Base-by-base conservation (phyloP, 768 basidiomycete species). In the Russula griseocarnosa region DNA sequence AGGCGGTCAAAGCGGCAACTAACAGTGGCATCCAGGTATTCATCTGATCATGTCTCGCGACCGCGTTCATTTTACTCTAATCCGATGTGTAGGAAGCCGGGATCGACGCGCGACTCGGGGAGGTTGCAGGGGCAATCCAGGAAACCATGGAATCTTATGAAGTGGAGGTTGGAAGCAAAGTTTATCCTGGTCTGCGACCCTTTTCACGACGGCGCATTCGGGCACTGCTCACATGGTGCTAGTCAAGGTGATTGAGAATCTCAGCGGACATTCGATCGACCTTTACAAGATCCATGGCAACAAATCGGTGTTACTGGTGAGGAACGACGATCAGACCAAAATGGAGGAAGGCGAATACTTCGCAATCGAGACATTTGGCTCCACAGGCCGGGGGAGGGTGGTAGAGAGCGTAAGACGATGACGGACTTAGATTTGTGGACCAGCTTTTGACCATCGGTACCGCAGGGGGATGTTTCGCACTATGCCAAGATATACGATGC, bases 301-400 rank as follows among this genome's bases (percentile, higher is more conserved):
- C 30, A 99, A 99, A 75, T 92, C 90, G 0, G 87, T 98, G 1
- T 81, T 92, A 40, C 83, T 98, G 51, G 91, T 97, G 51, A 92
- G 89, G 73, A 93, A 89, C 61, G 83, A 87, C 36, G 94, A 97
- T 72, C 85, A 88, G 65, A 92, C 90, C 16, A 96, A 92, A 77
- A 99, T 99, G 97, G 97, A 98, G 72, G 97, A 99, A 76, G 97
- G 95, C 46, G 97, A 98, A 71, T 98, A 98, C 73, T 99, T 92
- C 73, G 97, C 97, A 10, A 96, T 99, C 61, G 97, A 99, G 75
- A 99, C 97, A 1, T 99, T 99, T 74, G 97, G 97, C 13, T 92
- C 90, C n/a, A 98, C 96, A 0, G 96, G 97, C 18, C 81, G 88
- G 47, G 97, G 95, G 9, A 81, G 85, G 28, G 92, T 97, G 24